phyloP scores from a whole-genome alignment of 164 flowering plant genomes.

The Liquidambar formosana region DNA sequence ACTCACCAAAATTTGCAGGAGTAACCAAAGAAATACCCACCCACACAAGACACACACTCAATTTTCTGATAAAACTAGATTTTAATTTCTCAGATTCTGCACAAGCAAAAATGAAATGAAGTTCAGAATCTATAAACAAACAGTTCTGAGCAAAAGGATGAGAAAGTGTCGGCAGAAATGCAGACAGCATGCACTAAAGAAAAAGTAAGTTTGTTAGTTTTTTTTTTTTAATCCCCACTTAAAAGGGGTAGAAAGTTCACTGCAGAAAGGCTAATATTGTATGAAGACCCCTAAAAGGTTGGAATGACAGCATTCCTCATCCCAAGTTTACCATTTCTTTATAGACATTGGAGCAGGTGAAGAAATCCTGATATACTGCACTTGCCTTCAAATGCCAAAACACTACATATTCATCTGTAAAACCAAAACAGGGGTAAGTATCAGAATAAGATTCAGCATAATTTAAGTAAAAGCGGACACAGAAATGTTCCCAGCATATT shows the following conservation, averaged over 20 bases:
- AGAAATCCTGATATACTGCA: no score
- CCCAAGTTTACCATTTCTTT: not conserved
- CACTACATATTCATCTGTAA: not conserved
- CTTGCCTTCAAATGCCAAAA: not conserved
- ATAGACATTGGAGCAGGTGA: no score
- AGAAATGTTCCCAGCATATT: no score
- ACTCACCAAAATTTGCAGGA: no score
- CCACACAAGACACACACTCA: no score
- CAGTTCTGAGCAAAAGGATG: not conserved
- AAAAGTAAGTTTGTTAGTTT: no score
- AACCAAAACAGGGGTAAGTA: not conserved
- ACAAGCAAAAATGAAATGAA: not conserved
- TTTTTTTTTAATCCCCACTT: no score
- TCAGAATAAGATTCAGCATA: not conserved
- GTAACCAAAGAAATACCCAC: no score
- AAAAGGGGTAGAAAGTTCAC: no score
- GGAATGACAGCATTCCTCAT: not conserved
- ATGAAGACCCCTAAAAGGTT: not conserved
- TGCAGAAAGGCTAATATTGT: not conserved
- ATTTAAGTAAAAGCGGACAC: not conserved
- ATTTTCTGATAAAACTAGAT: no score
- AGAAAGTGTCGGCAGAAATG: no score
- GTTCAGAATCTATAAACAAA: not conserved
- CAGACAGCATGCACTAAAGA: no score
- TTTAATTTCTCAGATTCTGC: not conserved